These are phyloP conservation scores for Populus deltoides DNA, from an alignment of 345 rosid species.

Conservation along the genomic window DNA sequence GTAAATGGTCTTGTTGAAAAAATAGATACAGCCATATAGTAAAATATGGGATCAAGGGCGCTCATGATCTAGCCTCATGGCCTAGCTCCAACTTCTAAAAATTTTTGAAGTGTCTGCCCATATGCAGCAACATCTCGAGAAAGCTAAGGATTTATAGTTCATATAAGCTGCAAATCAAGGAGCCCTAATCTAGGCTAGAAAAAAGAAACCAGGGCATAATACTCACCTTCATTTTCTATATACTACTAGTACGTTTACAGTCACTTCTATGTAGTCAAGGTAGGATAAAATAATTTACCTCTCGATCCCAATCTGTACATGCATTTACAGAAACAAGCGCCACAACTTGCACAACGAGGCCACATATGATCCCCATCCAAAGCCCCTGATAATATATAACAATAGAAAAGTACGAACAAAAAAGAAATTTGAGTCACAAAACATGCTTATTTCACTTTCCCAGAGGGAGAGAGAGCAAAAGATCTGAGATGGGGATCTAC, in stretches of 20 bases:
- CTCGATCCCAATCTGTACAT: slow-evolving; percentile 38
- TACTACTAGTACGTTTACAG: neutral
- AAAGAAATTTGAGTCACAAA: neutral
- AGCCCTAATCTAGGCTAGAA: neutral
- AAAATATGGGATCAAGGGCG: neutral
- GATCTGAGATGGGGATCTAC: neutral
- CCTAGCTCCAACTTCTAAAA: neutral
- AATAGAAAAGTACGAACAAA: no score
- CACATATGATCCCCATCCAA: slow-evolving; percentile 53
- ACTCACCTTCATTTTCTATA: neutral
- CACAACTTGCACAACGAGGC: slow-evolving; percentile 30
- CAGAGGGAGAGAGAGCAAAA: neutral
- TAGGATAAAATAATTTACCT: slow-evolving; percentile 19
- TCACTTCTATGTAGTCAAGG: no score
- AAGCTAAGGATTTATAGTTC: neutral
- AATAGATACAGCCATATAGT: neutral
- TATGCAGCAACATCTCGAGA: neutral
- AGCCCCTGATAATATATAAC: slow-evolving; percentile 33
- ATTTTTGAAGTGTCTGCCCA: neutral
- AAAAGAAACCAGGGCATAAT: neutral
- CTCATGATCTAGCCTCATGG: neutral
- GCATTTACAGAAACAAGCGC: slow-evolving; percentile 42
- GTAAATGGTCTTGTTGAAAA: neutral
- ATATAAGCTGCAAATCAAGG: neutral
- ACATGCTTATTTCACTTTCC: neutral